Percentiles rank a stretch among this genome's conserved stretches.
phyloP scores from a whole-genome alignment of 768 basidiomycete genomes.

The Rickenella mellea region DNA sequence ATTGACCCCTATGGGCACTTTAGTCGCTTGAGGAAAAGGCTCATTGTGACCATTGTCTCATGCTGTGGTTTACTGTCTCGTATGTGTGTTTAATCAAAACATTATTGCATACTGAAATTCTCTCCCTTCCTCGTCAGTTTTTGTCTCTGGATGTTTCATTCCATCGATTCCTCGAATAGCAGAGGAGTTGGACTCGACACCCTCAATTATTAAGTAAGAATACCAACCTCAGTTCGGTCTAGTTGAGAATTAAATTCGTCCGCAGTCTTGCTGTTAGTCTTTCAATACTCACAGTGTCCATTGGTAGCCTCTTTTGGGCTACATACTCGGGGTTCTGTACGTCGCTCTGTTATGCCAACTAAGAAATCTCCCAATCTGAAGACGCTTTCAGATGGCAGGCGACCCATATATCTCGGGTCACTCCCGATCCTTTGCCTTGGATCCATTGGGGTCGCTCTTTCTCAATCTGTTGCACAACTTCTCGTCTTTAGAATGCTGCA shows the following conservation, averaged over 20 bases:
- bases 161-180: constrained; percentile 72
- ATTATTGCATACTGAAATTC: no score
- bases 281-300: constrained; percentile 33
- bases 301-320: constrained; percentile 43
- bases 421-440: constrained; percentile 51
- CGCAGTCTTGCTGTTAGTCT: constrained; percentile 41
- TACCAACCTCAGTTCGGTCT: neutral
- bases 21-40: no score
- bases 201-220: constrained; percentile 44
- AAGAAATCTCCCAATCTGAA: neutral
- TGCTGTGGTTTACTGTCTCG: no score
- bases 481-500: constrained; percentile 59
- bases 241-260: neutral
- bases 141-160: constrained; percentile 60
- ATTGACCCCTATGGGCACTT: no score
- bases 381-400: constrained; percentile 45
- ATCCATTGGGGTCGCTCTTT: constrained; percentile 48
- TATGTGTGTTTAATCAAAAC: no score
- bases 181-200: constrained; percentile 48
- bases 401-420: constrained; percentile 46
- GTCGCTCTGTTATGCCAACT: constrained; percentile 8
- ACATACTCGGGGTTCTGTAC: constrained; percentile 41
- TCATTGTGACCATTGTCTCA: no score
- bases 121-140: constrained; percentile 38
- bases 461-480: constrained; percentile 33